Percentiles rank a stretch among this genome's conserved stretches.
These are phyloP conservation scores for Hygrophorus russula DNA, from an alignment of 768 basidiomycete genomes.

Conservation along the genomic window DNA sequence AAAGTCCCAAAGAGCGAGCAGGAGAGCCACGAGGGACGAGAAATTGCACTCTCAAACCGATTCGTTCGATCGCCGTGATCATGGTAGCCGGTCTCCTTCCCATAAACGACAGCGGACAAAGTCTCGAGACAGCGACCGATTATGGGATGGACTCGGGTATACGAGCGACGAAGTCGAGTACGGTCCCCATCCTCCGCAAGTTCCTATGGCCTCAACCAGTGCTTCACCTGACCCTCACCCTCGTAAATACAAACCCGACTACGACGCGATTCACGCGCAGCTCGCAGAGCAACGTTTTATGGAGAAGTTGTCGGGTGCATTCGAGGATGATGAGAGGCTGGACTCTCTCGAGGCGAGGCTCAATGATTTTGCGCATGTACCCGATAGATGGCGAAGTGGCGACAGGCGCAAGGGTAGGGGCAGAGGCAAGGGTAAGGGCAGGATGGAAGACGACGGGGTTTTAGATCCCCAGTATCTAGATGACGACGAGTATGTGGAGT, in stretches of 20 bases:
- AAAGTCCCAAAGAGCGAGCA: slow-evolving; percentile 25
- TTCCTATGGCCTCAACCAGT: slow-evolving; percentile 1
- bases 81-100: not conserved
- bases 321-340: slow-evolving; percentile 62
- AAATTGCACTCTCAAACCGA: not conserved
- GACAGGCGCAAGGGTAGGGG: slow-evolving; percentile 16
- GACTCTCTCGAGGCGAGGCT: slow-evolving; percentile 52
- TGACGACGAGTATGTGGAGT: slow-evolving; percentile 83
- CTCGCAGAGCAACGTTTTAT: slow-evolving; percentile 57
- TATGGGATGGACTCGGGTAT: not conserved
- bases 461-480: slow-evolving; percentile 47
- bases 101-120: slow-evolving; percentile 18
- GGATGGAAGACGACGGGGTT: slow-evolving; percentile 22
- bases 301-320: slow-evolving; percentile 62
- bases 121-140: slow-evolving; percentile 9
- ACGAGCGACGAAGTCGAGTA: not conserved
- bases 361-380: slow-evolving; percentile 63
- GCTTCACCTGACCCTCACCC: not conserved
- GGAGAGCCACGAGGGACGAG: slow-evolving; percentile 2
- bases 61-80: not conserved
- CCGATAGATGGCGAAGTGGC: slow-evolving; percentile 48
- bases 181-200: slow-evolving; percentile 13
- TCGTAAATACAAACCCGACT: slow-evolving; percentile 23
- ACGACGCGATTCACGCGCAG: slow-evolving; percentile 39
- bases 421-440: slow-evolving; percentile 12